Conservation (phyloP, 1,139 yeast species). For the Cylindricascospora bacillispora region DNA sequence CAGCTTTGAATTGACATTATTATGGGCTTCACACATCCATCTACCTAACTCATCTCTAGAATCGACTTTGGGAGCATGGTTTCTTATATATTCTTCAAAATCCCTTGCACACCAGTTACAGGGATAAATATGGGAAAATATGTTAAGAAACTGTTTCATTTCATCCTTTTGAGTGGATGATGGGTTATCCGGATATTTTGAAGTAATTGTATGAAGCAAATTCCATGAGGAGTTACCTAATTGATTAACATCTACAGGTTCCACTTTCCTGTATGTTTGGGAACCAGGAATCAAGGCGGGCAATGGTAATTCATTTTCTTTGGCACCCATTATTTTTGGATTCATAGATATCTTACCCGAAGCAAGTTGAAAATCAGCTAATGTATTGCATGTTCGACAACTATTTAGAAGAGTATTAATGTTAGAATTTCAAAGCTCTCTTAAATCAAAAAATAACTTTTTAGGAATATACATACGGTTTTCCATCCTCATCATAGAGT, state of each 20-base stretch:
- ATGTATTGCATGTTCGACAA: constrained; percentile 74
- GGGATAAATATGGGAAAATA: constrained; percentile 79
- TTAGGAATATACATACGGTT: constrained; percentile 47
- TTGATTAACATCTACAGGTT: constrained; percentile 79
- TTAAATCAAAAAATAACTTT: background rate
- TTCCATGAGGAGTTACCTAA: constrained; percentile 92
- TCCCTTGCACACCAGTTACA: constrained; percentile 93
- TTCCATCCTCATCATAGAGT: constrained; percentile 75
- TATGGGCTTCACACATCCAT: constrained; percentile 95
- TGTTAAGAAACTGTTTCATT: constrained; percentile 51
- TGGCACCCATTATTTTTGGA: constrained; percentile 4
- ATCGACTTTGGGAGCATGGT: constrained; percentile 51
- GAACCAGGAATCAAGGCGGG: constrained; percentile 12
- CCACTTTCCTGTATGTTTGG: constrained; percentile 32
- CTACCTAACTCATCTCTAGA: constrained; percentile 70
- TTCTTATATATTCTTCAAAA: constrained; percentile 49
- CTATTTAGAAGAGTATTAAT: constrained; percentile 5
- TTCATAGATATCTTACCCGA: constrained; percentile 21
- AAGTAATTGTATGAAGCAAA: constrained; percentile 79
- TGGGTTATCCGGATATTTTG: constrained; percentile 71
- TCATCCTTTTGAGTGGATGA: constrained; percentile 49
- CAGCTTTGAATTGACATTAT: constrained; percentile 70
- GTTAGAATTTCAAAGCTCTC: constrained; percentile 2
- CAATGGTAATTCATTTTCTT: constrained; percentile 6
- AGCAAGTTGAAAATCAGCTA: constrained; percentile 63